A percentile compares a stretch with the other conserved stretches of the same genome.
These are phyloP conservation scores for Botrytis galanthina DNA, from an alignment of 2,329 filamentous ascomycete species.

Conservation along the genomic window DNA sequence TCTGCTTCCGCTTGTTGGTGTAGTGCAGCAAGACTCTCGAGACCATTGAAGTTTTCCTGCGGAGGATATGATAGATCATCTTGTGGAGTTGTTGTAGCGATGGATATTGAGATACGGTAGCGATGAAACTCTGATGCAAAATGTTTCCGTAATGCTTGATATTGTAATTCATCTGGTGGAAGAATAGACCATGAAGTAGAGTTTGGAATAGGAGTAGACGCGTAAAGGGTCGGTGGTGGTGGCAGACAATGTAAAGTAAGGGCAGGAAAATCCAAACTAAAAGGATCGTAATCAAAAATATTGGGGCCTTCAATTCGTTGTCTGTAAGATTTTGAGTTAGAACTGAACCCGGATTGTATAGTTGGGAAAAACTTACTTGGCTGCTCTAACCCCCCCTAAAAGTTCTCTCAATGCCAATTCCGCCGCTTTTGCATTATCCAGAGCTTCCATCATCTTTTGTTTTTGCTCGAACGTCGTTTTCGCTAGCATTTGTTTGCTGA, in stretches of 20 bases:
- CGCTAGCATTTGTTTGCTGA: slow-evolving; percentile 52
- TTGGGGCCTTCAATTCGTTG: slow-evolving; percentile 55
- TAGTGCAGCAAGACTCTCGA: slow-evolving; percentile 41
- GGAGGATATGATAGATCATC: slow-evolving; percentile 51
- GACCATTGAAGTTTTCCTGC: slow-evolving; percentile 36
- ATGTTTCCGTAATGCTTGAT: slow-evolving; percentile 65
- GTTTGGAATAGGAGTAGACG: slow-evolving; percentile 73
- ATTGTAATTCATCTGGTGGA: slow-evolving; percentile 71
- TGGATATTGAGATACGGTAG: slow-evolving; percentile 57
- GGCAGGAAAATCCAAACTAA: slow-evolving; percentile 80
- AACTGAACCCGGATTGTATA: not conserved
- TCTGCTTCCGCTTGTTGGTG: slow-evolving; percentile 39
- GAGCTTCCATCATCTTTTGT: slow-evolving; percentile 63
- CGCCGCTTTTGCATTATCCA: slow-evolving; percentile 77
- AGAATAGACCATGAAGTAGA: slow-evolving; percentile 77
- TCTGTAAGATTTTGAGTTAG: slow-evolving; percentile 39
- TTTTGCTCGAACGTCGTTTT: slow-evolving; percentile 58
- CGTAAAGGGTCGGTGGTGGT: slow-evolving; percentile 75
- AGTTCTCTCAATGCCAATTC: slow-evolving; percentile 84
- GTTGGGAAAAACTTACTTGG: slow-evolving; percentile 58
- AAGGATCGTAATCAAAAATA: slow-evolving; percentile 78
- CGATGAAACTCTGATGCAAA: slow-evolving; percentile 66
- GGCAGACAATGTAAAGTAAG: slow-evolving; percentile 79
- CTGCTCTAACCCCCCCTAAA: slow-evolving; percentile 75
- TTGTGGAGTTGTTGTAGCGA: slow-evolving; percentile 48